Conservation (phyloP, 208 protist genomes). For the Crithidia sp. region DNA sequence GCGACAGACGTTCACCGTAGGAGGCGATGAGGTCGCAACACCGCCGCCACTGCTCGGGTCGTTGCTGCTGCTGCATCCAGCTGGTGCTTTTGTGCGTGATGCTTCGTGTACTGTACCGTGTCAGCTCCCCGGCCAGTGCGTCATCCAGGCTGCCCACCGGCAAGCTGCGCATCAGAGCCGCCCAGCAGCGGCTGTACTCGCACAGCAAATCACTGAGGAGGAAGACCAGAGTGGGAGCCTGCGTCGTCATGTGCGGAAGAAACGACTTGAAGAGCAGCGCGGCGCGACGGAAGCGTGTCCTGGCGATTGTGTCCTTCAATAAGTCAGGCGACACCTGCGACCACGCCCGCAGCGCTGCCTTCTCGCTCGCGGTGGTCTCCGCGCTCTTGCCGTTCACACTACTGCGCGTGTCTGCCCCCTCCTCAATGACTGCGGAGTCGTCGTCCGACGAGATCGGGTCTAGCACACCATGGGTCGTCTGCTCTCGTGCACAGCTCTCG, state of each 20-base stretch:
- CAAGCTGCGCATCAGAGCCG: constrained; percentile 11
- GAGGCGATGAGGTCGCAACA: constrained; percentile 23
- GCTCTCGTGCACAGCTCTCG: constrained; percentile 28
- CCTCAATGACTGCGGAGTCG: neutral
- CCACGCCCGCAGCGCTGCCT: constrained; percentile 35
- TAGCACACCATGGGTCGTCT: constrained; percentile 1
- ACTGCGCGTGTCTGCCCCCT: neutral
- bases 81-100: constrained; percentile 1
- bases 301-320: constrained; percentile 55
- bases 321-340: constrained; percentile 42
- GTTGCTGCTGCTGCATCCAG: neutral
- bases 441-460: constrained; percentile 1
- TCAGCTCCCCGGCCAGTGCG: constrained; percentile 8
- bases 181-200: constrained; percentile 33
- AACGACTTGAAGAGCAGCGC: constrained; percentile 74
- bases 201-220: constrained; percentile 29
- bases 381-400: neutral
- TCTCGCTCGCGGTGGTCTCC: constrained; percentile 5
- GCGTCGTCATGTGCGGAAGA: constrained; percentile 57
- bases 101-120: constrained; percentile 18
- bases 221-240: constrained; percentile 47
- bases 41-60: constrained; percentile 13
- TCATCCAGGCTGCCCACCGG: constrained; percentile 14
- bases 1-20: constrained; percentile 38
- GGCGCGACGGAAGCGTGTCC: constrained; percentile 69